Evolutionary conservation across 768 basidiomycete species (phyloP).

Genomic region (Lactifluus subvellereus): DNA sequence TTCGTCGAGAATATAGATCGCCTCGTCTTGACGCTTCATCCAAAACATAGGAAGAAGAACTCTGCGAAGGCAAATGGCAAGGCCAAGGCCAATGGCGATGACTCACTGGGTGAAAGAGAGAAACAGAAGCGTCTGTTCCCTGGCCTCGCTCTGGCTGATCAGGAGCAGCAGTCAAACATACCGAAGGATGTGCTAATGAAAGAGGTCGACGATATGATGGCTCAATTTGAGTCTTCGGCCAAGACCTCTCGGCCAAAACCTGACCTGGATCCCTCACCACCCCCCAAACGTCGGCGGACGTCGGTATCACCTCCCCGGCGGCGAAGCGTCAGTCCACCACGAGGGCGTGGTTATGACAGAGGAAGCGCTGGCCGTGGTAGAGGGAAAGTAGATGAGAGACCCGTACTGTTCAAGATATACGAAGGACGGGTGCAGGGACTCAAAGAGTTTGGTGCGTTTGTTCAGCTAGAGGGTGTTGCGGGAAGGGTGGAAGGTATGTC

Average conservation of each 20-base stretch:
- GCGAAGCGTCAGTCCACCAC: conserved; percentile 52
- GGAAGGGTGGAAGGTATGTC: conserved; percentile 86
- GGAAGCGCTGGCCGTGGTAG: conserved; percentile 39
- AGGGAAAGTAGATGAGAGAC: conserved; percentile 64
- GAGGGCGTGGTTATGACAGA: conserved; percentile 45
- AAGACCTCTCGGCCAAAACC: conserved; percentile 50
- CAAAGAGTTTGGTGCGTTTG: conserved; percentile 96
- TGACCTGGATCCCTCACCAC: conserved; percentile 31
- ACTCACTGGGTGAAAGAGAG: conserved; percentile 54
- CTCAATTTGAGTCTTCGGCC: conserved; percentile 60
- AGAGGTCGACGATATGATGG: conserved; percentile 88
- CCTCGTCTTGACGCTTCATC: conserved; percentile 89
- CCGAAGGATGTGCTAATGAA: conserved; percentile 78
- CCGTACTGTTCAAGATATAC: conserved; percentile 93
- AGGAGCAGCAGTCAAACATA: conserved; percentile 53
- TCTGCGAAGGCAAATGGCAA: conserved; percentile 37
- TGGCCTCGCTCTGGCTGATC: conserved; percentile 77
- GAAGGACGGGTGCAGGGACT: conserved; percentile 76
- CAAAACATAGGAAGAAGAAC: conserved; percentile 84
- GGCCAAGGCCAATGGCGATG: conserved; percentile 32
- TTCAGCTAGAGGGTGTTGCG: conserved; percentile 77
- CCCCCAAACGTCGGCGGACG: conserved; percentile 57
- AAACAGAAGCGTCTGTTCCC: conserved; percentile 85
- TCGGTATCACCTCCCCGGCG: conserved; percentile 44
- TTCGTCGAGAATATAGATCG: conserved; percentile 93